These are phyloP conservation scores for Ophiognomonia clavigignenti-juglandacearum DNA, from an alignment of 2,329 filamentous ascomycete genomes.

Conservation along the genomic window DNA sequence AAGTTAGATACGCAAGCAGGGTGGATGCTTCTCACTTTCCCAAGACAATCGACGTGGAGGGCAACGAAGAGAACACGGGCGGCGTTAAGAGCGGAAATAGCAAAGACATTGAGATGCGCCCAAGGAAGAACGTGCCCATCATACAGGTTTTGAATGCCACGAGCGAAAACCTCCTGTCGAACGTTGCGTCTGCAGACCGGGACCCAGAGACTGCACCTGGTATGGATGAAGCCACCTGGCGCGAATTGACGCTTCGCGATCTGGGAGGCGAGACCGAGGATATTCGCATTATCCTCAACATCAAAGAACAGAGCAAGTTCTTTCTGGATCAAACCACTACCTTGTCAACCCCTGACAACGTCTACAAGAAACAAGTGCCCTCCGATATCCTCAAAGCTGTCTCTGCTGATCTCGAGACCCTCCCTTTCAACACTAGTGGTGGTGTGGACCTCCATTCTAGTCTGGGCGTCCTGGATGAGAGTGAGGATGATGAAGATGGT, in stretches of 20 bases:
- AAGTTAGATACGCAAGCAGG: slow-evolving; percentile 44
- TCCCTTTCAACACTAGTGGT: slow-evolving; percentile 42
- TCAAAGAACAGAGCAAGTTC: slow-evolving; percentile 82
- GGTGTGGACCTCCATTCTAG: slow-evolving; percentile 57
- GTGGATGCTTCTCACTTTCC: slow-evolving; percentile 66
- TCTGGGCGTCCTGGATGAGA: slow-evolving; percentile 67
- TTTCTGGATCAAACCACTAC: slow-evolving; percentile 59
- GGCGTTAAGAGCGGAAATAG: slow-evolving; percentile 76
- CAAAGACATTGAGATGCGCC: slow-evolving; percentile 86
- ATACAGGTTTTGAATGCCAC: slow-evolving; percentile 84
- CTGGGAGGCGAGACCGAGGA: slow-evolving; percentile 70
- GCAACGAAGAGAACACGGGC: slow-evolving; percentile 92
- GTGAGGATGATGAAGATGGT: slow-evolving; percentile 61
- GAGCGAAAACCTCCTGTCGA: slow-evolving; percentile 88
- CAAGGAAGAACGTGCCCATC: slow-evolving; percentile 76
- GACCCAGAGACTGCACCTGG: slow-evolving; percentile 61
- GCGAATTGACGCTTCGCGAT: slow-evolving; percentile 73
- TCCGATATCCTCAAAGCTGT: slow-evolving; percentile 61
- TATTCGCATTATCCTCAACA: slow-evolving; percentile 75
- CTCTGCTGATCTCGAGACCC: slow-evolving; percentile 53
- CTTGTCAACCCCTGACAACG: slow-evolving; percentile 36
- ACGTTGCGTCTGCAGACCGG: slow-evolving; percentile 75
- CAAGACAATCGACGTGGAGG: slow-evolving; percentile 86
- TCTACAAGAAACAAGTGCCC: slow-evolving; percentile 68
- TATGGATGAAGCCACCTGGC: slow-evolving; percentile 68